Conservation (phyloP, 225 moss, liverwort and hornwort genomes). For the Pseudisothecium myosuroides region DNA sequence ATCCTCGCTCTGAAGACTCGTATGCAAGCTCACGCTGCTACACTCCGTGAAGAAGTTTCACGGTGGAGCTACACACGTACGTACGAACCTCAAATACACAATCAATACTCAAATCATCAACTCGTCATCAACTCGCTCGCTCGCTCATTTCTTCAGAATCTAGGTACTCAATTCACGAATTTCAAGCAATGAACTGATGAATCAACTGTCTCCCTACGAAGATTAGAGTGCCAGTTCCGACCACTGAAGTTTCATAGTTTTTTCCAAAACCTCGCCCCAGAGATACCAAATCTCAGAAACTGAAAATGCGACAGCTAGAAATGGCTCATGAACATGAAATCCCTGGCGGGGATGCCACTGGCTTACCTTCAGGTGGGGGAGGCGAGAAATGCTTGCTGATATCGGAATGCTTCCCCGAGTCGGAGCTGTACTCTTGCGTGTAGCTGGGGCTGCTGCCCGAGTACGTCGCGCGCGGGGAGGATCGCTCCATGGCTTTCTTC, state of each 20-base stretch:
- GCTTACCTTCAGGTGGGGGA: conserved; percentile 14
- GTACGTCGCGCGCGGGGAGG: neutral
- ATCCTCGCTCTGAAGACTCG: neutral
- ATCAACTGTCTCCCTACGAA: neutral
- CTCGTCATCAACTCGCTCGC: neutral
- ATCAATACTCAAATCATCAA: neutral
- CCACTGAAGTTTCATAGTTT: neutral
- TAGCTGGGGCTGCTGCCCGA: conserved; percentile 24
- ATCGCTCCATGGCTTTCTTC: conserved; percentile 30
- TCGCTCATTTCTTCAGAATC: neutral
- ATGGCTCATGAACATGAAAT: neutral
- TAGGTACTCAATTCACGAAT: neutral
- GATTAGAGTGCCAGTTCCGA: neutral
- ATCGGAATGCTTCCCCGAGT: conserved; percentile 31
- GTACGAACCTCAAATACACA: neutral
- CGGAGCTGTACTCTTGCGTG: conserved; percentile 26
- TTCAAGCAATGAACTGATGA: neutral
- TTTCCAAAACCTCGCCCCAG: neutral
- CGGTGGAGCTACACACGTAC: too few species aligned
- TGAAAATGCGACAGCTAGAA: neutral
- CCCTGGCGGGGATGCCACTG: neutral
- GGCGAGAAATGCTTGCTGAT: conserved; percentile 19
- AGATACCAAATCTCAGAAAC: neutral
- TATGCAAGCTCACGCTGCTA: neutral
- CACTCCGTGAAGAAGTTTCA: neutral